These are phyloP conservation scores for Pinus taeda DNA, from an alignment of 75 land plant genomes.

Conservation along the genomic window DNA sequence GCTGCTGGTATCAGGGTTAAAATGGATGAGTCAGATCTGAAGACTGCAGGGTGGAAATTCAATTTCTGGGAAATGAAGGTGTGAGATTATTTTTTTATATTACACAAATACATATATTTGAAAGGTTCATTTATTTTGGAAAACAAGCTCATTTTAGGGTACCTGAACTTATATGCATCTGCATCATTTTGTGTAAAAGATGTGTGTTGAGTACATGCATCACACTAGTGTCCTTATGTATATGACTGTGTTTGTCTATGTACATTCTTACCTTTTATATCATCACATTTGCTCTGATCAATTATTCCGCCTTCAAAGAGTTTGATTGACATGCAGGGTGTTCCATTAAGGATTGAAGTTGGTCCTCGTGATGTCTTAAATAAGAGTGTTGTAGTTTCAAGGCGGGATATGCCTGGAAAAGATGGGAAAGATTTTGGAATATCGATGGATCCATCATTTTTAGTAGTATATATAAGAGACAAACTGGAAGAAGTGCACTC, in stretches of 20 bases:
- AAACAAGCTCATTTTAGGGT: neutral
- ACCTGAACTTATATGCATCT: neutral
- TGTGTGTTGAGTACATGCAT: neutral
- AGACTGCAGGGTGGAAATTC: conserved; percentile 98
- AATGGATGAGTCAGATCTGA: conserved; percentile 85
- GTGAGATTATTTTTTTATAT: neutral
- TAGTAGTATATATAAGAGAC: conserved; percentile 46
- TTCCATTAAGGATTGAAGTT: conserved; percentile 93
- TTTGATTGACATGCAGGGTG: conserved; percentile 52
- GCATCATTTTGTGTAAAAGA: neutral
- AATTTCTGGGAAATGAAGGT: conserved; percentile 99
- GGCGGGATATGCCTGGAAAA: conserved; percentile 96
- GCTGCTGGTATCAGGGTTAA: conserved; percentile 70
- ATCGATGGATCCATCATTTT: conserved; percentile 63
- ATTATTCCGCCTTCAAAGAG: too few species aligned
- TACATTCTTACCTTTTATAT: neutral
- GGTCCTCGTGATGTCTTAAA: conserved; percentile 92
- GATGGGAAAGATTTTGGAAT: conserved; percentile 86
- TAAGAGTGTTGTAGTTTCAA: conserved; percentile 73
- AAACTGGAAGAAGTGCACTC: conserved; percentile 77
- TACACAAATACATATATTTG: neutral
- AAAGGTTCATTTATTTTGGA: neutral
- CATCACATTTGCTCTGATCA: too few species aligned
- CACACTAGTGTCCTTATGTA: neutral
- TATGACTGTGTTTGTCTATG: neutral